These are phyloP conservation scores for Backusella liffmaniae DNA, from an alignment of 192 early-diverging fungal species.

Conservation along the genomic window DNA sequence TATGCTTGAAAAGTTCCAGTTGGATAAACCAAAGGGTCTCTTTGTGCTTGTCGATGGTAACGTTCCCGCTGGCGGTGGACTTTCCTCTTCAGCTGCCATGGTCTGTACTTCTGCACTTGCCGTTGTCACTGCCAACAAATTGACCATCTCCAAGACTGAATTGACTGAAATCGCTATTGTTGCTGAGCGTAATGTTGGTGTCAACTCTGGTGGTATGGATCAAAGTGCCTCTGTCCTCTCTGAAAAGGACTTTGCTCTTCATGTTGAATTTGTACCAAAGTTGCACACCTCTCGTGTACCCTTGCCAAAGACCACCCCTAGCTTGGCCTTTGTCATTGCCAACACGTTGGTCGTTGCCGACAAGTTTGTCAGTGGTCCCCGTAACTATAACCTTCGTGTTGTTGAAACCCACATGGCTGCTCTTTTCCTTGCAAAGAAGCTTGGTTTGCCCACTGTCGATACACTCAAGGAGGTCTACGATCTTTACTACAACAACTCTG, in stretches of 20 bases:
- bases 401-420: slow-evolving; percentile 87
- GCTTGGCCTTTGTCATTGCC: slow-evolving; percentile 82
- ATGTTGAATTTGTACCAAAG: slow-evolving; percentile 83
- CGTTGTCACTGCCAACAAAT: slow-evolving; percentile 53
- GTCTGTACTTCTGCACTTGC: slow-evolving; percentile 78
- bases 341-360: slow-evolving; percentile 85
- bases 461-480: slow-evolving; percentile 48
- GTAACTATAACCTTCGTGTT: slow-evolving; percentile 90
- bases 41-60: slow-evolving; percentile 72
- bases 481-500: slow-evolving; percentile 40
- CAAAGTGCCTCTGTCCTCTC: slow-evolving; percentile 88
- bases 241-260: slow-evolving; percentile 60
- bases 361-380: slow-evolving; percentile 84
- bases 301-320: slow-evolving; percentile 56
- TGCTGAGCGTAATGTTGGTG: slow-evolving; percentile 78
- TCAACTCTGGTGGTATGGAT: slow-evolving; percentile 84
- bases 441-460: slow-evolving; percentile 43
- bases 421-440: slow-evolving; percentile 52
- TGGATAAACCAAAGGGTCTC: slow-evolving; percentile 57
- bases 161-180: slow-evolving; percentile 75
- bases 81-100: slow-evolving; percentile 86
- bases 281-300: slow-evolving; percentile 59
- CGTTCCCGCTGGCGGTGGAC: slow-evolving; percentile 80
- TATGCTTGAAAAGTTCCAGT: slow-evolving; percentile 50
- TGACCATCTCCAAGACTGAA: slow-evolving; percentile 44